Base-by-base conservation (phyloP, 108 stramenopile genomes). In the Skeletonema potamos region DNA sequence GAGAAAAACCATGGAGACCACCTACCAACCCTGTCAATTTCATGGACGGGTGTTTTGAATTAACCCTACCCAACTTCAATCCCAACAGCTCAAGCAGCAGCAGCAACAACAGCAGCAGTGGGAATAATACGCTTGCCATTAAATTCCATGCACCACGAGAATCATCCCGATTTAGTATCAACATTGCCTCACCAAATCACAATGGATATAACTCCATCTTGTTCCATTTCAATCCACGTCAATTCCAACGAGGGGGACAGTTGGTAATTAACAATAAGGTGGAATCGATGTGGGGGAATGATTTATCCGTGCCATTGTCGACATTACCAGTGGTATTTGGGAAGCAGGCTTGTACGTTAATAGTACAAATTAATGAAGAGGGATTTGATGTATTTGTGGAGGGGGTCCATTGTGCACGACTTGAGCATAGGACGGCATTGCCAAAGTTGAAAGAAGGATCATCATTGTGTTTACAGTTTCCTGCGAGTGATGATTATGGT, bases 181-280 rank as follows among this genome's bases (percentile, higher is more conserved):
- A 94, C 64, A 88, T 94, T 65, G 82, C 93, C 18, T 66, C 66
- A 29, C 48, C 79, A 17, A 27, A 30, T 41, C 37, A 34, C 58
- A 81, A 94, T 55, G 66, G 87, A 34, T 91, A 87, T 72, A 44
- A 87, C 32, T 67, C 73, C 39, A 69, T 94, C 8, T 51, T 94
- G 27, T 91, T 91, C 66, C 93, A 94, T 72, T 92, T 92, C 70
- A 95, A 91, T 70, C 93, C 93, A 28, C 84, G 93, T 20, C 74
- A 91, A 85, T 62, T 81, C 70, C 59, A 84, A 87, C 77, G 66
- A 78, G 54, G 91, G 54, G 93, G 93, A 15, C 88, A 92, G 46
- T 58, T 90, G 20, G 87, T 95, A 0, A 62, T 95, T 44, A 95
- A 95, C 58, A 86, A 95, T 84, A 86, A 86, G 62, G 89, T 85